Conservation (phyloP, 441 rosid genomes). For the Pelargonium australe region DNA sequence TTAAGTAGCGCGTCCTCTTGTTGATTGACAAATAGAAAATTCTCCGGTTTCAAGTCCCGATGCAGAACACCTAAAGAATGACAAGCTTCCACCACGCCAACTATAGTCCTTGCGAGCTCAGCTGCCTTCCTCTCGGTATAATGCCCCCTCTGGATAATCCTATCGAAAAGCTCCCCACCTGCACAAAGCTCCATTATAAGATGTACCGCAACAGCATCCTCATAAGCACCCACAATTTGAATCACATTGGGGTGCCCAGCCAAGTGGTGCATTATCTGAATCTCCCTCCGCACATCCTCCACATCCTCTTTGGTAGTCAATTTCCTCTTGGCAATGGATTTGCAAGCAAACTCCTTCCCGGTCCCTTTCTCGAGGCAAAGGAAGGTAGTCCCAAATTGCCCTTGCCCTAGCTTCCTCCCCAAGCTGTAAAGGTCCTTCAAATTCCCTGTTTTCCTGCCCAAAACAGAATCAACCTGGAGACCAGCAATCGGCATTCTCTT, state of each 20-base stretch:
- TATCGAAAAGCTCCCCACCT: slow-evolving; percentile 91
- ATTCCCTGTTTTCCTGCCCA: slow-evolving; percentile 77
- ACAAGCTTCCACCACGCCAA: slow-evolving; percentile 81
- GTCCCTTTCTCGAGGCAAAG: slow-evolving; percentile 63
- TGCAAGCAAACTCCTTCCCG: slow-evolving; percentile 67
- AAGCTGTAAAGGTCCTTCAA: slow-evolving; percentile 70
- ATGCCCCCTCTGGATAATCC: slow-evolving; percentile 88
- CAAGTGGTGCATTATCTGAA: slow-evolving; percentile 94
- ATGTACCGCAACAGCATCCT: slow-evolving; percentile 84
- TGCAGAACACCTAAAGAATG: slow-evolving; percentile 97
- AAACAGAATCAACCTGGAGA: slow-evolving; percentile 58
- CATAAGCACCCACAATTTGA: slow-evolving; percentile 70
- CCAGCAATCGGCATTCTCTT: slow-evolving; percentile 62
- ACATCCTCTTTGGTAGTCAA: slow-evolving; percentile 62
- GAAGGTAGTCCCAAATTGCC: slow-evolving; percentile 92
- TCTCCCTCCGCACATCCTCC: slow-evolving; percentile 92
- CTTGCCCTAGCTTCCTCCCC: slow-evolving; percentile 92
- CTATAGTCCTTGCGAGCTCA: slow-evolving; percentile 70
- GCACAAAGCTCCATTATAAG: slow-evolving; percentile 91
- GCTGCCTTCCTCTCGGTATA: slow-evolving; percentile 82
- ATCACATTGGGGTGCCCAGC: slow-evolving; percentile 89
- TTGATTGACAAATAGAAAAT: slow-evolving; percentile 66
- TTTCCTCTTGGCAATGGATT: slow-evolving; percentile 81
- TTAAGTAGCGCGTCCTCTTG: slow-evolving; percentile 74
- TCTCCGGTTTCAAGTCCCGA: slow-evolving; percentile 93